These are phyloP conservation scores for Debaryomyces singareniensis DNA, from an alignment of 1,139 yeast genomes.

Conservation along the genomic window DNA sequence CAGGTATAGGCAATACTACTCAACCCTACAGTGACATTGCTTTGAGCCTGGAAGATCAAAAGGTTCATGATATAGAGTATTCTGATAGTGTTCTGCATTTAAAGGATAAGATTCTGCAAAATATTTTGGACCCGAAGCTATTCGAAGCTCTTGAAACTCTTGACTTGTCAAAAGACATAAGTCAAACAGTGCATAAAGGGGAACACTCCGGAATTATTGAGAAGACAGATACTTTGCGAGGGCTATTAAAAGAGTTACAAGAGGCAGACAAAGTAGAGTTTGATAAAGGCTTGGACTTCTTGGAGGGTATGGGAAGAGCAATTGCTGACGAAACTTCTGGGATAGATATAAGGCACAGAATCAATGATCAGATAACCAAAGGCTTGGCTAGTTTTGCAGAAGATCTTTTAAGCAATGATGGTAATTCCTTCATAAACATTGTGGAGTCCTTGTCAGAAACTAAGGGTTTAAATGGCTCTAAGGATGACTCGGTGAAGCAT, in stretches of 20 bases:
- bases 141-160: constrained; percentile 22
- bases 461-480: constrained; percentile 19
- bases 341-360: not conserved
- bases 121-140: constrained; percentile 24
- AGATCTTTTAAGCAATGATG: constrained; percentile 69
- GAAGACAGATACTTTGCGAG: constrained; percentile 24
- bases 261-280: constrained; percentile 22
- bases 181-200: constrained; percentile 13
- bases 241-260: constrained; percentile 22
- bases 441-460: constrained; percentile 67
- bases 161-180: constrained; percentile 17
- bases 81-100: not conserved
- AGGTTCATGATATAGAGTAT: not conserved
- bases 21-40: not conserved
- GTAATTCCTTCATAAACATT: constrained; percentile 66
- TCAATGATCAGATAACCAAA: constrained; percentile 18
- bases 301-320: constrained; percentile 21
- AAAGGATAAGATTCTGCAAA: not conserved
- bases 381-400: constrained; percentile 65
- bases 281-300: constrained; percentile 22
- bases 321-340: too few species aligned
- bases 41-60: not conserved
- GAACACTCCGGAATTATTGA: constrained; percentile 13
- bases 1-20: too few species aligned
- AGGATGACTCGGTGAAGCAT: constrained; percentile 12